phyloP scores from a whole-genome alignment of 345 rosid species.

The Gossypium stocksii region DNA sequence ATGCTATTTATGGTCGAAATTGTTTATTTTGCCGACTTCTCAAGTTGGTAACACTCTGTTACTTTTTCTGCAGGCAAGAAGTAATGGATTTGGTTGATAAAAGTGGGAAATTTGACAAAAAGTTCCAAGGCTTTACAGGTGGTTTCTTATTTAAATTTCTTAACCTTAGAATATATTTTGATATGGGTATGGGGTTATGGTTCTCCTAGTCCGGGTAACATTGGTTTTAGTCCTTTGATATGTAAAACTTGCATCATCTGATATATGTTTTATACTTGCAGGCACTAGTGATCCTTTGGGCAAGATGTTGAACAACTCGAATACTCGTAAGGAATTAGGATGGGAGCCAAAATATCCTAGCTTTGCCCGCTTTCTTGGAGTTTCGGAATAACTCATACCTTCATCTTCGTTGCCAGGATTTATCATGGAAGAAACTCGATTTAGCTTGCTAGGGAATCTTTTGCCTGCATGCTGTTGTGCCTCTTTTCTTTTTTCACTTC shows the following conservation, averaged over 20 bases:
- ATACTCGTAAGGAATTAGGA: conserved; percentile 64
- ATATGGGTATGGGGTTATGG: neutral
- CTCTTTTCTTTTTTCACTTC: neutral
- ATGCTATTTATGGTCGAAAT: neutral
- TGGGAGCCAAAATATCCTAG: conserved; percentile 91
- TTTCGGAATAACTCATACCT: conserved; percentile 28
- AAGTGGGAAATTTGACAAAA: conserved; percentile 69
- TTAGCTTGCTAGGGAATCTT: neutral
- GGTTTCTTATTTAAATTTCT: conserved; percentile 8
- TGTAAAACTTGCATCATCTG: neutral
- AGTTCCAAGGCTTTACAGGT: conserved; percentile 78
- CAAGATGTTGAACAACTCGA: conserved; percentile 75
- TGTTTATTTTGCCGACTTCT: neutral
- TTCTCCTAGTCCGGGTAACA: neutral
- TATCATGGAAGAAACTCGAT: neutral
- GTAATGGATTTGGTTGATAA: conserved; percentile 77
- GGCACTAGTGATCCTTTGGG: conserved; percentile 83
- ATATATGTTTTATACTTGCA: conserved; percentile 29
- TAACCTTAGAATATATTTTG: neutral
- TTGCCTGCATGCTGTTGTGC: neutral
- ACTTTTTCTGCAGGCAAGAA: conserved; percentile 59
- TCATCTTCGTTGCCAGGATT: neutral
- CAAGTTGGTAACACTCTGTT: neutral
- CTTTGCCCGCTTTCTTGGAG: conserved; percentile 73
- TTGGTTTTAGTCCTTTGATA: neutral